A percentile compares a stretch with the other conserved stretches of the same genome.
Evolutionary conservation across 2,329 filamentous ascomycete species (phyloP).

Genomic region (Penicillium rolfsii): DNA sequence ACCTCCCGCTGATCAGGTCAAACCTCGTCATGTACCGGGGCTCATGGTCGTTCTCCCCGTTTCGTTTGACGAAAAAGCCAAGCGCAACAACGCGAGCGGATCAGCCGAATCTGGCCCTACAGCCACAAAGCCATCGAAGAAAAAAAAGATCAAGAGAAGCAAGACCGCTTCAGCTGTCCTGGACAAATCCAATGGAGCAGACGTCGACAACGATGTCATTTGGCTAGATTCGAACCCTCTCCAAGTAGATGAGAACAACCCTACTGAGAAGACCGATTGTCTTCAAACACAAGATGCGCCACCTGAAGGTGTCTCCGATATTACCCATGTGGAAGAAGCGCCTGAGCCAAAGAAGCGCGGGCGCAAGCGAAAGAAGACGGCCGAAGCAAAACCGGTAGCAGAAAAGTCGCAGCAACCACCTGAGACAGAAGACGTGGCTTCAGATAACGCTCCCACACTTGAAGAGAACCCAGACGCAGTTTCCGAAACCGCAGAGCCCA

Average conservation of each 20-base stretch:
- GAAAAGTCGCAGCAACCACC: not conserved
- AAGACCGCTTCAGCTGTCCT: slow-evolving; percentile 45
- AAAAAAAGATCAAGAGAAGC: slow-evolving; percentile 50
- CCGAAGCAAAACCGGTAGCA: not conserved
- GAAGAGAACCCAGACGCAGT: not conserved
- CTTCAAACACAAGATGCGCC: not conserved
- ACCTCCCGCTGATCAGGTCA: not conserved
- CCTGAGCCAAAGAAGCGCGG: slow-evolving; percentile 48
- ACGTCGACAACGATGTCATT: slow-evolving; percentile 47
- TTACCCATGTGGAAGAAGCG: not conserved
- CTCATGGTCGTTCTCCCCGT: not conserved
- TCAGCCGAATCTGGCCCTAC: slow-evolving; percentile 1
- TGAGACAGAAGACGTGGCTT: slow-evolving; percentile 1
- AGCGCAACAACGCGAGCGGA: not conserved
- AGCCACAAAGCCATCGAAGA: slow-evolving; percentile 39
- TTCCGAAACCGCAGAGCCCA: not conserved
- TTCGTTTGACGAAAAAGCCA: not conserved
- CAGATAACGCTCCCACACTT: not conserved
- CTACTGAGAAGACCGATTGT: not conserved
- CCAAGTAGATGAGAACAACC: slow-evolving; percentile 4
- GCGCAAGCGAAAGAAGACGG: slow-evolving; percentile 45
- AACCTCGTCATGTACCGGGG: not conserved
- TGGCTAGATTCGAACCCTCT: slow-evolving; percentile 43
- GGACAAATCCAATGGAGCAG: slow-evolving; percentile 34
- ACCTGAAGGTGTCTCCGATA: not conserved